A percentile compares a stretch with the other conserved stretches of the same genome.
Evolutionary conservation across 2,329 filamentous ascomycete genomes (phyloP).

Genomic region (Verticillium nonalfalfae): DNA sequence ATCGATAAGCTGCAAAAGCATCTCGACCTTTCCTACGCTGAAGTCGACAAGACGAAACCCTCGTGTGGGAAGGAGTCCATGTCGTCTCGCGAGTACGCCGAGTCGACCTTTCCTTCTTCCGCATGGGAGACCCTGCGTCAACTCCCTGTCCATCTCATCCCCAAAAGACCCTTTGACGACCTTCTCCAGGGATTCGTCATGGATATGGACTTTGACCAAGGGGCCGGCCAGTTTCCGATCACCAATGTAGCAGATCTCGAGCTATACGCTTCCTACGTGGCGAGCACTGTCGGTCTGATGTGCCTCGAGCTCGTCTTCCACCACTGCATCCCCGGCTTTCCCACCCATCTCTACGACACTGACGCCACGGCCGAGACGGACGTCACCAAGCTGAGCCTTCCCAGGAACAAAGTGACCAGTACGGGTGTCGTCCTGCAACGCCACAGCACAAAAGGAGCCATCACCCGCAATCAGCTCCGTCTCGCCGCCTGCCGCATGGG

Average conservation of each 20-base stretch:
- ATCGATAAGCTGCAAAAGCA: constrained; percentile 52
- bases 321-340: constrained; percentile 29
- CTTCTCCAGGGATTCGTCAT: constrained; percentile 64
- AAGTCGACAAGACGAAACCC: constrained; percentile 8
- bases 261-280: constrained; percentile 60
- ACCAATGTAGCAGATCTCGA: constrained; percentile 50
- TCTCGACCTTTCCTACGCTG: constrained; percentile 45
- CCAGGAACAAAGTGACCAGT: too few relatives aligned
- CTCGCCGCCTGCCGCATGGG: constrained; percentile 60
- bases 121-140: constrained; percentile 50
- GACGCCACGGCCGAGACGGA: neutral
- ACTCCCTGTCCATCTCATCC: constrained; percentile 51
- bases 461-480: constrained; percentile 37
- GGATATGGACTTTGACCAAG: constrained; percentile 49
- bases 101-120: constrained; percentile 42
- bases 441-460: constrained; percentile 10
- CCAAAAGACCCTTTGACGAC: constrained; percentile 53
- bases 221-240: constrained; percentile 43
- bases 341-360: neutral
- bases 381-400: too few relatives aligned
- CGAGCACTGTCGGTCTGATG: constrained; percentile 65
- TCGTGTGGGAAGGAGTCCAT: neutral
- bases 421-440: too few relatives aligned
- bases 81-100: constrained; percentile 26
- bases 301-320: constrained; percentile 61